Conservation (phyloP, 371 early-diverging fungal species). For the Circinella minor region DNA sequence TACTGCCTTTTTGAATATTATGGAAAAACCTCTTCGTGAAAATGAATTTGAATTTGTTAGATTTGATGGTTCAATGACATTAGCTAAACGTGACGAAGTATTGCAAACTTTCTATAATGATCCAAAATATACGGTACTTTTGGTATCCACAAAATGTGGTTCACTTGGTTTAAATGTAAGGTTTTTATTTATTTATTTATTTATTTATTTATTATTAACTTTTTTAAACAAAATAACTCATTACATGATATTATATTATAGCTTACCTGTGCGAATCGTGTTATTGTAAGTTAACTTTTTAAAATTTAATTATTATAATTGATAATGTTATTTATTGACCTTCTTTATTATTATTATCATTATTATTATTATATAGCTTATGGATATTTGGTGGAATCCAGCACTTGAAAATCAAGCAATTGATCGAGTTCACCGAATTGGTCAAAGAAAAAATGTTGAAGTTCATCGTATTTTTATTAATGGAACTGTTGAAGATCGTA, state of each 20-base stretch:
- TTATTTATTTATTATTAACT: conserved; percentile 32
- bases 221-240: background rate
- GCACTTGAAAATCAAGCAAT: conserved; percentile 67
- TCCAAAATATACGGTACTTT: conserved; percentile 55
- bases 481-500: conserved; percentile 54
- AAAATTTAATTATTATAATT: background rate
- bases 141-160: conserved; percentile 70
- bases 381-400: conserved; percentile 78
- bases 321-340: background rate
- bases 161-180: conserved; percentile 78
- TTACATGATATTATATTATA: background rate
- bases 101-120: conserved; percentile 55
- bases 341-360: background rate
- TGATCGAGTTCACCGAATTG: conserved; percentile 50
- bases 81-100: conserved; percentile 43
- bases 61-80: conserved; percentile 57
- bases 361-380: conserved; percentile 21
- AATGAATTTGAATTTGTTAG: conserved; percentile 36
- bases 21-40: conserved; percentile 66
- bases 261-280: conserved; percentile 20
- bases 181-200: conserved; percentile 1
- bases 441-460: conserved; percentile 31
- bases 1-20: conserved; percentile 54
- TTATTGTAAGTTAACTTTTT: conserved; percentile 8
- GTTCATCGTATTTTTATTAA: conserved; percentile 23